Evolutionary conservation across 371 early-diverging fungal species (phyloP).

Genomic region (Sanchytrium tribonematis): DNA sequence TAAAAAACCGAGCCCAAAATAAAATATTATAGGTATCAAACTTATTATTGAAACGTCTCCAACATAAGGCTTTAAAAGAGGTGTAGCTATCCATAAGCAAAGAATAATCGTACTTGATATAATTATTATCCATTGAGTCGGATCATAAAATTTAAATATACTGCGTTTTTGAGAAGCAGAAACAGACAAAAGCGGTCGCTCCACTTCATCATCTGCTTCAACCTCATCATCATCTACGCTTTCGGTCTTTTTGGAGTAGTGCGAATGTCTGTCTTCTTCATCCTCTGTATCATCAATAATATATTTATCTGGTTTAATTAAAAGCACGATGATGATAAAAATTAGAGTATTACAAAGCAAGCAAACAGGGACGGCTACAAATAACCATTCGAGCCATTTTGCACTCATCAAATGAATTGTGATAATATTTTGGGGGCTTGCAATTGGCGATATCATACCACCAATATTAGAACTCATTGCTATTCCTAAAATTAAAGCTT

Average conservation of each 20-base stretch:
- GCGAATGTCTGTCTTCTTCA: neutral
- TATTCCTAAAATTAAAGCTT: conserved; percentile 63
- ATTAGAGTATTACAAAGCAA: conserved; percentile 34
- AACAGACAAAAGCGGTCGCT: neutral
- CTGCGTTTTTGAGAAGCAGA: neutral
- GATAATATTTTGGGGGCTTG: conserved; percentile 66
- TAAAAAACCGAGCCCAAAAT: conserved; percentile 63
- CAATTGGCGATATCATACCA: conserved; percentile 88
- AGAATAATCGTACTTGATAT: neutral
- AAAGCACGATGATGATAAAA: conserved; percentile 45
- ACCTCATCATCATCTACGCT: neutral
- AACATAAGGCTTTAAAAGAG: conserved; percentile 26
- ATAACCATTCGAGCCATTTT: conserved; percentile 54
- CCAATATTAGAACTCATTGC: conserved; percentile 77
- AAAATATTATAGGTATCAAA: conserved; percentile 58
- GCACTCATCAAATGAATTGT: conserved; percentile 9
- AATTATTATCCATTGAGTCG: neutral
- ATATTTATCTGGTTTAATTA: conserved; percentile 29
- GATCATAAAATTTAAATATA: neutral
- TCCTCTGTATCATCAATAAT: conserved; percentile 11
- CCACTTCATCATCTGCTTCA: neutral
- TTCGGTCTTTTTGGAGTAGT: neutral
- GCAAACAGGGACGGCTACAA: conserved; percentile 56
- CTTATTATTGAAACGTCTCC: conserved; percentile 83
- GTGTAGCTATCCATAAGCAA: neutral